Evolutionary conservation across 352 stramenopile species (phyloP), one percentile per base, ranked within the genome.

Genomic region (Albugo laibachii): DNA sequence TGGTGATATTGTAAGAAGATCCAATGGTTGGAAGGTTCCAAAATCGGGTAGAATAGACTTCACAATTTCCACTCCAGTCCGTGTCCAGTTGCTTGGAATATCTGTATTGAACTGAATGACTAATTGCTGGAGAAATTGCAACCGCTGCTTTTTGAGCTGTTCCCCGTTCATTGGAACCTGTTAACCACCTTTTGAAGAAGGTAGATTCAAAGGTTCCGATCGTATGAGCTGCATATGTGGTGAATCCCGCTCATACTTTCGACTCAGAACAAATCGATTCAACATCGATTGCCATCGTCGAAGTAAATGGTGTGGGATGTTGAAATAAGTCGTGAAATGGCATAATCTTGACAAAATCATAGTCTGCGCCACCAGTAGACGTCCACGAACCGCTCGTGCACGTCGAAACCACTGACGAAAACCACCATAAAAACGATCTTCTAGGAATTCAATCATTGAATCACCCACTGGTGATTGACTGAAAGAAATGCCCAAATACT

Each of bases 391-490:
- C n/a, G 49, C 48, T 14, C 49, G 13, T 24, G 49, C 49, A 10
- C 49, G 39, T 34, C 49, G 39, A 34, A 50, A 50, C 49, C 49
- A 54, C 49, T 42, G 13, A 35, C 49, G 48, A 45, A 54, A 49
- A 19, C 49, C 49, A 45, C 49, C 49, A 36, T 54, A 54, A 34
- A 54, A 54, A 13, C 49, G 39, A 36, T 54, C 41, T 16, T 54
- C 49, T n/a, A 54, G 41, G 11, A 50, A 50, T 19, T 49, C 16
- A 31, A 50, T n/a, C 20, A 54, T 54, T 11, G 6, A 16, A 15
- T 48, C 49, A 39, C 36, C 24, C 41, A 54, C 49, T 42, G 49
- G 31, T 20, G 49, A 39, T 27, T 50, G 49, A n/a, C 49, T 39
- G 41, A 54, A 50, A 19, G 31, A 39, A 45, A 54, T 54, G 5